phyloP scores from a whole-genome alignment of 1,139 yeast species.

The Taphrina confusa region DNA sequence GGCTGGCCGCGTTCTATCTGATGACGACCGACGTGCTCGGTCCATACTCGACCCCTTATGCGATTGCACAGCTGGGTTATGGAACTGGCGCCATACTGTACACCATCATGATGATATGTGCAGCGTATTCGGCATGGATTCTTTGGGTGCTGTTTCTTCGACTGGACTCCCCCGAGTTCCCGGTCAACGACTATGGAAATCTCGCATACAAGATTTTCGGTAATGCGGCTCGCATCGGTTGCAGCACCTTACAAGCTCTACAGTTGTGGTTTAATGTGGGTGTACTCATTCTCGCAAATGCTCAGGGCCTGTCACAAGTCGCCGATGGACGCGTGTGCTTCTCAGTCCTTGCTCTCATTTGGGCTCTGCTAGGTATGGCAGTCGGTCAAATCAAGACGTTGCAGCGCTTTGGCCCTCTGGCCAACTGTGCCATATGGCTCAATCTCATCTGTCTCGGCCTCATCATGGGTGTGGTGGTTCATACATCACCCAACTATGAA shows the following conservation, averaged over 20 bases:
- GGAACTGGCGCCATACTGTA: slow-evolving; percentile 52
- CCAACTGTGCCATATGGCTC: slow-evolving; percentile 44
- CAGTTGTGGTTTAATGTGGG: slow-evolving; percentile 50
- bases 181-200: slow-evolving; percentile 50
- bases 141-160: slow-evolving; percentile 46
- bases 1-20: slow-evolving; percentile 47
- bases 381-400: slow-evolving; percentile 51
- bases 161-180: slow-evolving; percentile 51
- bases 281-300: slow-evolving; percentile 50
- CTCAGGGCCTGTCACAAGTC: slow-evolving; percentile 51
- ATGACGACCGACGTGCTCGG: slow-evolving; percentile 55
- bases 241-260: slow-evolving; percentile 47
- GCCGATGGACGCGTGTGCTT: slow-evolving; percentile 48
- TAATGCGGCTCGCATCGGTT: slow-evolving; percentile 44
- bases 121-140: slow-evolving; percentile 50
- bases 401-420: slow-evolving; percentile 50
- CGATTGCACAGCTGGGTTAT: slow-evolving; percentile 51
- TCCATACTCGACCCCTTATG: slow-evolving; percentile 53
- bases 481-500: not conserved
- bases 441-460: slow-evolving; percentile 41
- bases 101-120: slow-evolving; percentile 49
- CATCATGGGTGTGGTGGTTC: slow-evolving; percentile 23
- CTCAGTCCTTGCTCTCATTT: slow-evolving; percentile 49
- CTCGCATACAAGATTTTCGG: slow-evolving; percentile 50
- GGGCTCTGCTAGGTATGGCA: slow-evolving; percentile 52